Conservation (phyloP, 208 protist species). For the Strigomonas culicis region DNA sequence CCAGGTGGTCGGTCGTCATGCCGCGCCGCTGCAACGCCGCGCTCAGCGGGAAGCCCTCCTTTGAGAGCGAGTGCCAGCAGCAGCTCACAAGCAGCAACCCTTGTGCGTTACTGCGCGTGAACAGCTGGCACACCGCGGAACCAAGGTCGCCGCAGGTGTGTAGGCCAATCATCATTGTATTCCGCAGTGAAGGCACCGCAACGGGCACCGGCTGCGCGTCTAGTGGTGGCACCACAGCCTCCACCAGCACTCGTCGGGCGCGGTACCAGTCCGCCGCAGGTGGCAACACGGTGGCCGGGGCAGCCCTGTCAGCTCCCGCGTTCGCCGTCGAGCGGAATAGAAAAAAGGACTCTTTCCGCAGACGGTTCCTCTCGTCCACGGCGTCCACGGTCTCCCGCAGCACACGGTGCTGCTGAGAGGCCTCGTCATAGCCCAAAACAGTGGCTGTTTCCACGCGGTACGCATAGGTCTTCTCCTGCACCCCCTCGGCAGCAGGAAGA, state of each 20-base stretch:
- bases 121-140: slow-evolving; percentile 76
- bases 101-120: slow-evolving; percentile 31
- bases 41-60: slow-evolving; percentile 69
- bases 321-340: not conserved
- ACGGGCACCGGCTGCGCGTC: slow-evolving; percentile 28
- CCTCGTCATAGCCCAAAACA: slow-evolving; percentile 58
- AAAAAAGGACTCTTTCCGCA: not conserved
- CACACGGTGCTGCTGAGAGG: slow-evolving; percentile 40
- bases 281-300: slow-evolving; percentile 4
- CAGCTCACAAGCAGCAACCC: slow-evolving; percentile 88
- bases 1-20: slow-evolving; percentile 43
- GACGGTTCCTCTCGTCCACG: not conserved
- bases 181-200: slow-evolving; percentile 61
- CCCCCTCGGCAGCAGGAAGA: too few species aligned
- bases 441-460: too few species aligned
- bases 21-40: slow-evolving; percentile 38
- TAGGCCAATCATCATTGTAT: slow-evolving; percentile 71
- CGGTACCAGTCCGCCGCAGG: slow-evolving; percentile 19
- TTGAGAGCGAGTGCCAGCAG: slow-evolving; percentile 85
- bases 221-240: slow-evolving; percentile 31
- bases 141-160: slow-evolving; percentile 88
- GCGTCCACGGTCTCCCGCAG: slow-evolving; percentile 10
- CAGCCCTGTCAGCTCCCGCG: not conserved
- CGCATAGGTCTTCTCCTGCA: too few species aligned
- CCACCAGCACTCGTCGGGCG: slow-evolving; percentile 26